phyloP scores from a whole-genome alignment of 306 rosid genomes.

The Malus asiatica region DNA sequence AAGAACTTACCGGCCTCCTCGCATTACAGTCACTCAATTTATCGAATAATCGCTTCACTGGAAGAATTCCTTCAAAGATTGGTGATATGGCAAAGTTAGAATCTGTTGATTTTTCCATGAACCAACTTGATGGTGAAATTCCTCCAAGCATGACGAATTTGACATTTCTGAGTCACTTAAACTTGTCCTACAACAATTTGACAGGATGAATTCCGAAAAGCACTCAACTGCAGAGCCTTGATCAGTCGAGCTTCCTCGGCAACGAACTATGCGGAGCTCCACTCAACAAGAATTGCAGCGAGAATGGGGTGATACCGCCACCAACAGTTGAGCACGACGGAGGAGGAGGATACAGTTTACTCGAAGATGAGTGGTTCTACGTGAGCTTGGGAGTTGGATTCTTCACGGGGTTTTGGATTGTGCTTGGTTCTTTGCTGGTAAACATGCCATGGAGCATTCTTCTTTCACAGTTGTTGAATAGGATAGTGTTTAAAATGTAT shows the following conservation, averaged over 20 bases:
- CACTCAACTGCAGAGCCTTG: conserved; percentile 2
- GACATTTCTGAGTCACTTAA: too few species aligned
- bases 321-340: neutral
- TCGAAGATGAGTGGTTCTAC: neutral
- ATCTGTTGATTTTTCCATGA: neutral
- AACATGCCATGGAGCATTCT: too few species aligned
- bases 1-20: neutral
- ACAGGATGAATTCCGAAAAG: neutral
- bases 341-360: conserved; percentile 1
- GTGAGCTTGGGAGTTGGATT: conserved; percentile 4
- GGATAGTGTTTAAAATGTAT: too few species aligned
- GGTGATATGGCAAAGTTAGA: neutral
- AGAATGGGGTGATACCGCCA: neutral
- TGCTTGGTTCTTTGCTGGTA: neutral
- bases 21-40: neutral
- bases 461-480: too few species aligned
- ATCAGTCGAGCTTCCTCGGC: neutral
- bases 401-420: neutral
- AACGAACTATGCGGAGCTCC: conserved; percentile 1
- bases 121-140: conserved; percentile 7
- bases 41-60: neutral
- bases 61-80: neutral
- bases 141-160: neutral
- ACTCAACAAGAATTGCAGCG: neutral
- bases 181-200: too few species aligned